Percentiles rank a stretch among this genome's conserved stretches.
phyloP scores from a whole-genome alignment of 495 filamentous ascomycete species.

The Achaetomiella virescens region DNA sequence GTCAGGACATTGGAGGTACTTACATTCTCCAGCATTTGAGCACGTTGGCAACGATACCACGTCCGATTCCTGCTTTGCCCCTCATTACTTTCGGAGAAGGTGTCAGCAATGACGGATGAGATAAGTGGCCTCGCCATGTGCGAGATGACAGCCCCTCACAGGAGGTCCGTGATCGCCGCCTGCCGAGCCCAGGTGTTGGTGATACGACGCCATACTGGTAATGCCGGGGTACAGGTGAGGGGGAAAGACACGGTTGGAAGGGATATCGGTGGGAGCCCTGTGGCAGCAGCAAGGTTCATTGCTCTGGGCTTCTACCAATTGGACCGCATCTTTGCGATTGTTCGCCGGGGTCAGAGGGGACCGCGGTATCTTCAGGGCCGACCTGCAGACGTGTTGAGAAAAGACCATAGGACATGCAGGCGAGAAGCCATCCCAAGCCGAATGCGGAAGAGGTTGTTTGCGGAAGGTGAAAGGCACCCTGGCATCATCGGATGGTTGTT shows the following conservation, averaged over 20 bases:
- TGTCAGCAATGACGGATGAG: not conserved
- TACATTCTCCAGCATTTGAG: not conserved
- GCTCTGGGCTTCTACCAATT: not conserved
- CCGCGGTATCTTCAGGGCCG: no score
- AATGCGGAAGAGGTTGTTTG: not conserved
- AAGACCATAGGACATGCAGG: not conserved
- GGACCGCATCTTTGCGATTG: not conserved
- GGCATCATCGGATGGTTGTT: not conserved
- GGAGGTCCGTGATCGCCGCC: not conserved
- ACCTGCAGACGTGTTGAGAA: not conserved
- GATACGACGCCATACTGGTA: slow-evolving; percentile 13
- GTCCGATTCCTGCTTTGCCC: not conserved
- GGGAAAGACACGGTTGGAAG: not conserved
- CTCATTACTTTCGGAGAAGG: no score
- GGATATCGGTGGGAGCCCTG: not conserved
- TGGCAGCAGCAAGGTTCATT: not conserved
- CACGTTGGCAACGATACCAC: not conserved
- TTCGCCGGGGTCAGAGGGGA: not conserved
- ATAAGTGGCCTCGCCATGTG: not conserved
- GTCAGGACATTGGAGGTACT: not conserved
- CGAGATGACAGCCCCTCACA: not conserved
- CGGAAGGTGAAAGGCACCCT: not conserved
- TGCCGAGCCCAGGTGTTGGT: slow-evolving; percentile 3
- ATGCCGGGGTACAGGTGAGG: not conserved
- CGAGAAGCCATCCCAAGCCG: not conserved